phyloP scores from a whole-genome alignment of 805 yeast species.

The Sungouiozyma intestinalis region DNA sequence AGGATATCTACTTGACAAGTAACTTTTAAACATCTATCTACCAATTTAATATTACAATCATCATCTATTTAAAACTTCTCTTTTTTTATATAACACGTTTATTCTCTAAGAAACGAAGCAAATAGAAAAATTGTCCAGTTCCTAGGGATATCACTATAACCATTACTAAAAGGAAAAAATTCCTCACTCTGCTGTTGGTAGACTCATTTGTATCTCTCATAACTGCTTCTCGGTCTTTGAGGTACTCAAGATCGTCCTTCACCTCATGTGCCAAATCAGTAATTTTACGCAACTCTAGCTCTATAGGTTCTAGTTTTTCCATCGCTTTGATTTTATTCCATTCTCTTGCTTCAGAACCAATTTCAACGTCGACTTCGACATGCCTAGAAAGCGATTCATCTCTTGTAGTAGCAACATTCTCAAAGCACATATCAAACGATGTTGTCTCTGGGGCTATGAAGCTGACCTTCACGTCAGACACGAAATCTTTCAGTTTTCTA shows the following conservation, averaged over 20 bases:
- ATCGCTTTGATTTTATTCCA: constrained; percentile 92
- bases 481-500: constrained; percentile 63
- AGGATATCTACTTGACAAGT: too few species aligned
- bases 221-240: constrained; percentile 79
- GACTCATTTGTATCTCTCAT: constrained; percentile 94
- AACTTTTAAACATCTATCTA: too few species aligned
- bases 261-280: constrained; percentile 82
- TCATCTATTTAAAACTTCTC: too few species aligned
- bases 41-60: too few species aligned
- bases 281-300: constrained; percentile 76
- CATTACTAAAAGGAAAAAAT: constrained; percentile 67
- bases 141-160: constrained; percentile 67
- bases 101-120: constrained; percentile 83
- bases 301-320: constrained; percentile 87
- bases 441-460: constrained; percentile 75
- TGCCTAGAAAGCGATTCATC: constrained; percentile 36
- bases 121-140: constrained; percentile 82
- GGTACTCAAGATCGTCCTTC: constrained; percentile 64
- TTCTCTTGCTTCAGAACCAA: constrained; percentile 94
- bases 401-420: constrained; percentile 34
- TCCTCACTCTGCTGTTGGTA: constrained; percentile 84
- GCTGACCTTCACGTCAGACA: constrained; percentile 59
- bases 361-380: constrained; percentile 82
- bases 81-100: constrained; percentile 49
- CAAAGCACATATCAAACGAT: constrained; percentile 85